Evolutionary conservation across 176 grass and related monocot species (phyloP), one percentile per base, ranked within the genome.

Genomic region (Areca catechu): DNA sequence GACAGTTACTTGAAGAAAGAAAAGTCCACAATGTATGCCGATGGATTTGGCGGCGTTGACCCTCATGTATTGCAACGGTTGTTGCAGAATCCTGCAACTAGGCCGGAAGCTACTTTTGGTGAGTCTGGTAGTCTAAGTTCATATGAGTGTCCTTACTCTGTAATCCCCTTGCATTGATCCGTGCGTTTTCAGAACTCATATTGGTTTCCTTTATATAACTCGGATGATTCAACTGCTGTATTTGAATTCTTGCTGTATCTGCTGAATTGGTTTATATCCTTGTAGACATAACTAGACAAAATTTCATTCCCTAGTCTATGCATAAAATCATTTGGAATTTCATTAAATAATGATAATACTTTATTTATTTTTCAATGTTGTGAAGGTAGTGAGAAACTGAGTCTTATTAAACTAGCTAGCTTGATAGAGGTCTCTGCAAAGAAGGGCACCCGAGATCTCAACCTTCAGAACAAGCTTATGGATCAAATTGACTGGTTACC

Each of bases 401-500:
- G 63, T 60, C 73, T 83, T 23, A 98, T 98, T 58, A 90, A 85
- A 76, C 79, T 98, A 7, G 88, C 94, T 71, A 92, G 87, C 63
- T 79, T 79, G 82, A 86, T 98, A 66, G 94, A 89, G 61, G 79
- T 89, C 16, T 80, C 81, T 51, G 84, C 94, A 23, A 98, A 92
- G 71, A 98, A 86, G 67, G 78, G 84, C 22, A 22, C 62, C 19
- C 68, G 49, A 1, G 94, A 93, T 29, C 73, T 98, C 16, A 79
- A 73, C 53, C 66, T 98, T 5, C 84, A 89, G 68, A 81, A 70
- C 68, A 93, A 83, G 66, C 84, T 98, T 52, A 77, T 74, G 55
- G 47, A 57, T 61, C 83, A 93, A 71, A 89, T 98, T n/a, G 94
- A 98, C 67, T 98, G 88, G 88, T 57, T 98, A 30, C 94, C 94